These are phyloP conservation scores for Alternaria brassicicola DNA, from an alignment of 2,329 filamentous ascomycete species.

Conservation along the genomic window DNA sequence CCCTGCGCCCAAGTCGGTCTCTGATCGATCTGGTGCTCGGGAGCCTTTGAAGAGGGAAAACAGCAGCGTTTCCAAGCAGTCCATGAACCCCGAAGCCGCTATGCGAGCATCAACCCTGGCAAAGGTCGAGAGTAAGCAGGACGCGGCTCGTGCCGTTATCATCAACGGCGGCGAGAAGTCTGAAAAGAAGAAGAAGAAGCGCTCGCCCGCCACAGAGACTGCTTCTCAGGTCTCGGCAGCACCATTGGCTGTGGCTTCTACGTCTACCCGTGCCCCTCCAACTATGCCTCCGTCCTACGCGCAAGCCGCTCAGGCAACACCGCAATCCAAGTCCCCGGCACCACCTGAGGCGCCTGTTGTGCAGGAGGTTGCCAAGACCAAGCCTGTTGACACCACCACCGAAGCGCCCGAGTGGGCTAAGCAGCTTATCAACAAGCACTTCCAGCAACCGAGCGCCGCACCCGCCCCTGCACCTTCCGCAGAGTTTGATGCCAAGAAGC, in stretches of 20 bases:
- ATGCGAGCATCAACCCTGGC: constrained; percentile 50
- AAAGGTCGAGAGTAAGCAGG: constrained; percentile 52
- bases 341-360: constrained; percentile 23
- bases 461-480: constrained; percentile 17
- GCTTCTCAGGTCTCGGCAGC: constrained; percentile 52
- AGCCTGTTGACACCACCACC: constrained; percentile 19
- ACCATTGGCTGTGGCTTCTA: constrained; percentile 13
- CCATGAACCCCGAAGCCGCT: constrained; percentile 47
- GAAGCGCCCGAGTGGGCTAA: constrained; percentile 49
- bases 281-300: constrained; percentile 48
- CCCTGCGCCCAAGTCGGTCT: constrained; percentile 42
- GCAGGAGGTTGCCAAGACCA: constrained; percentile 21
- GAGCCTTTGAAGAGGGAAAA: constrained; percentile 47
- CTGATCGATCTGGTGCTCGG: constrained; percentile 44
- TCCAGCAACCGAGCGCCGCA: constrained; percentile 30
- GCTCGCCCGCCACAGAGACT: constrained; percentile 52
- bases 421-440: constrained; percentile 40
- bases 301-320: constrained; percentile 46
- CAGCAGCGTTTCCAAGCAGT: constrained; percentile 41
- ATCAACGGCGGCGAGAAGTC: constrained; percentile 50
- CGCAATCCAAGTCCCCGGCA: constrained; percentile 40
- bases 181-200: constrained; percentile 72
- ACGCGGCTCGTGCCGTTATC: constrained; percentile 48
- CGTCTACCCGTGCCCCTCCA: constrained; percentile 24
- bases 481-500: constrained; percentile 59